These are phyloP conservation scores for Ottelia alismoides DNA, from an alignment of 106 monocot species.

Conservation along the genomic window DNA sequence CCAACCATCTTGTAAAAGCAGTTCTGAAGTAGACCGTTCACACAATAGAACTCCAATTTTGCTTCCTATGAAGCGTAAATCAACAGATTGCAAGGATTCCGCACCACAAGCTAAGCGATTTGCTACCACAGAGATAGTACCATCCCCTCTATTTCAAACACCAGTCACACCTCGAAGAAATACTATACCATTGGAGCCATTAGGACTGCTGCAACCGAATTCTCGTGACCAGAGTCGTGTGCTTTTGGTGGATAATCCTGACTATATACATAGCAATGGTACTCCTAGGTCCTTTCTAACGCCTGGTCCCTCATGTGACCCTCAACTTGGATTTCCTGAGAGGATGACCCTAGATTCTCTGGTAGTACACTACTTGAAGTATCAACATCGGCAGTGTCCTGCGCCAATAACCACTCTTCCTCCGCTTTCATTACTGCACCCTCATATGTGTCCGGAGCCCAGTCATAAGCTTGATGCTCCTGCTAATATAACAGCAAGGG, in stretches of 20 bases:
- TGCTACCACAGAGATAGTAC: slow-evolving; percentile 24
- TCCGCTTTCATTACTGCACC: slow-evolving; percentile 86
- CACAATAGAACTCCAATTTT: slow-evolving; percentile 47
- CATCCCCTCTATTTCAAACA: slow-evolving; percentile 34
- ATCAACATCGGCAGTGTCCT: slow-evolving; percentile 93
- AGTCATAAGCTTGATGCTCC: slow-evolving; percentile 77
- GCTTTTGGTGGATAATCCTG: slow-evolving; percentile 21
- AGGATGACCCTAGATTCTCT: slow-evolving; percentile 84
- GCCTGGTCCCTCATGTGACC: slow-evolving; percentile 23
- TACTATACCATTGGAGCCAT: slow-evolving; percentile 8
- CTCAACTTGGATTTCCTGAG: slow-evolving; percentile 42
- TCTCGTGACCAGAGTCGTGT: slow-evolving; percentile 17
- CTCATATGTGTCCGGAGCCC: slow-evolving; percentile 89
- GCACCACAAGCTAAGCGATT: slow-evolving; percentile 39
- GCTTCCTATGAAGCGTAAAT: slow-evolving; percentile 75
- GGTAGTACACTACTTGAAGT: slow-evolving; percentile 94
- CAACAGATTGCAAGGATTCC: slow-evolving; percentile 46
- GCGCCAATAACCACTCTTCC: slow-evolving; percentile 94
- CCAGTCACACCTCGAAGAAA: slow-evolving; percentile 31
- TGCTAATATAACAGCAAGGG: slow-evolving; percentile 62
- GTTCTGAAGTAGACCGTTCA: slow-evolving; percentile 20
- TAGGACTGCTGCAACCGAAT: slow-evolving; percentile 4
- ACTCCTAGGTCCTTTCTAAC: slow-evolving; percentile 27
- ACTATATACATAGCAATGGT: slow-evolving; percentile 19
- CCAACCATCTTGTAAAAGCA: slow-evolving; percentile 12